Evolutionary conservation across 2,329 filamentous ascomycete genomes (phyloP).

Genomic region (Xylariaceae sp.): DNA sequence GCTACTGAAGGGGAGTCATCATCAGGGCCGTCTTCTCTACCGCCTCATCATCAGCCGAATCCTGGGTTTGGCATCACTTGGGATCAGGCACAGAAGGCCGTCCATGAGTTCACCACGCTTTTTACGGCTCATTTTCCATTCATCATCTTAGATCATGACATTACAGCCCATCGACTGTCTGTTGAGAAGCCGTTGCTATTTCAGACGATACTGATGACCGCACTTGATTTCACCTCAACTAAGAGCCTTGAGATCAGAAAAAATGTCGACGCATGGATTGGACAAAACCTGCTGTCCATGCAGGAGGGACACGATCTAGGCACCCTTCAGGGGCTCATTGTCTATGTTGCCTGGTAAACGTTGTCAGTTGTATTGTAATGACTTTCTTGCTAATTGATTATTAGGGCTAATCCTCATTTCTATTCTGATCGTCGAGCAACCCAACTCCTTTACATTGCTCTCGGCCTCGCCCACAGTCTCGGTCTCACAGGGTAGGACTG

Average conservation of each 20-base stretch:
- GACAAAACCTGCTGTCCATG: slow-evolving; percentile 38
- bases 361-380: not conserved
- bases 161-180: slow-evolving; percentile 30
- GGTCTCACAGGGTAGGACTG: slow-evolving; percentile 31
- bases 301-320: slow-evolving; percentile 38
- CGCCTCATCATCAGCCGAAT: not conserved
- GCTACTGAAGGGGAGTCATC: not conserved
- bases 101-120: slow-evolving; percentile 33
- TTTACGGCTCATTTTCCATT: slow-evolving; percentile 38
- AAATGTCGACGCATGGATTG: slow-evolving; percentile 39
- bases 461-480: slow-evolving; percentile 40
- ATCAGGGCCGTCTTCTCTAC: not conserved
- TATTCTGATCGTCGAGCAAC: slow-evolving; percentile 35
- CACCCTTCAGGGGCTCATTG: slow-evolving; percentile 42
- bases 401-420: slow-evolving; percentile 34
- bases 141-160: slow-evolving; percentile 30
- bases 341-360: slow-evolving; percentile 44
- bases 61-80: slow-evolving; percentile 37
- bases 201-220: slow-evolving; percentile 36
- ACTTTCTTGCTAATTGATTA: not conserved
- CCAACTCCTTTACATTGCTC: slow-evolving; percentile 37
- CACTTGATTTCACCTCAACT: slow-evolving; percentile 29
- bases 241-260: slow-evolving; percentile 38
- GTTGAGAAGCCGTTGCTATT: slow-evolving; percentile 37
- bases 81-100: slow-evolving; percentile 34